Evolutionary conservation across 768 basidiomycete genomes (phyloP).

Genomic region (Plicaturopsis crispa): DNA sequence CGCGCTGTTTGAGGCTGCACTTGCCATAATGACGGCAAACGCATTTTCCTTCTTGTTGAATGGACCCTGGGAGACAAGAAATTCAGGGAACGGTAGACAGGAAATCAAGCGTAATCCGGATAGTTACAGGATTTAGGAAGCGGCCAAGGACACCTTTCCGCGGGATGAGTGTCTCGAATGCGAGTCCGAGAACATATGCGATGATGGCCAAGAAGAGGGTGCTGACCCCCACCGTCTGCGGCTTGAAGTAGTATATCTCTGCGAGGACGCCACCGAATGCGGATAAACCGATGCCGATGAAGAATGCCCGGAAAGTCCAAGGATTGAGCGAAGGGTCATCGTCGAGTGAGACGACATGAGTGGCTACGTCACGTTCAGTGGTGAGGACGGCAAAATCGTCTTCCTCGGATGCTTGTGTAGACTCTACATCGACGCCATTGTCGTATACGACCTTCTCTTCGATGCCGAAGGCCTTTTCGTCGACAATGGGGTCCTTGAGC

Average conservation of each 20-base stretch:
- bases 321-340: slow-evolving; percentile 39
- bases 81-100: neutral
- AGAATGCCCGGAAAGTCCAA: slow-evolving; percentile 38
- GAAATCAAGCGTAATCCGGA: neutral
- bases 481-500: no score
- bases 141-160: slow-evolving; percentile 30
- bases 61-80: slow-evolving; percentile 30
- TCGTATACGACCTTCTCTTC: slow-evolving; percentile 24
- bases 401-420: slow-evolving; percentile 14
- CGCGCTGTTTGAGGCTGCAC: slow-evolving; percentile 45
- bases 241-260: slow-evolving; percentile 57
- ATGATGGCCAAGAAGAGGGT: slow-evolving; percentile 47
- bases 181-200: slow-evolving; percentile 40
- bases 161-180: slow-evolving; percentile 39
- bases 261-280: slow-evolving; percentile 47
- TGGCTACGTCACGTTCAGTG: slow-evolving; percentile 38
- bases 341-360: slow-evolving; percentile 34
- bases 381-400: slow-evolving; percentile 27
- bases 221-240: slow-evolving; percentile 47
- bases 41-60: slow-evolving; percentile 58
- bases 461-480: no score
- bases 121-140: slow-evolving; percentile 44
- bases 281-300: slow-evolving; percentile 39
- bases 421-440: slow-evolving; percentile 30
- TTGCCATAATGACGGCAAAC: slow-evolving; percentile 50